Evolutionary conservation across 805 yeast genomes (phyloP), one percentile per base, ranked within the genome.

Genomic region (Metschnikowia noctiluminum): DNA sequence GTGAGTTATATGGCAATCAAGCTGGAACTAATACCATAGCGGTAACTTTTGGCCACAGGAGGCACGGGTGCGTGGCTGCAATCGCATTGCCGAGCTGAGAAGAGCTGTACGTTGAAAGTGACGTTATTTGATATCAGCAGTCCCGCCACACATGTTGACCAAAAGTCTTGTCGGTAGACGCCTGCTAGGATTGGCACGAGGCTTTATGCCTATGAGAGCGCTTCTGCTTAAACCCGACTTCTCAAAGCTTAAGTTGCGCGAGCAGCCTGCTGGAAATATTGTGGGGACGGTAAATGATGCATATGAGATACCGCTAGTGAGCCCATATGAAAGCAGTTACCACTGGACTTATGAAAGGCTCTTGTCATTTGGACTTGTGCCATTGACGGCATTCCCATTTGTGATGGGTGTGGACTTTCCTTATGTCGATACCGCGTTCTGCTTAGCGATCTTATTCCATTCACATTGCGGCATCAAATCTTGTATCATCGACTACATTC

Each of bases 211-310:
- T 0, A 27, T 38, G 15, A 42, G 64, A 37, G 15, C 42, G 11
- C 52, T 62, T 30, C 59, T 61, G 49, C 55, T 63, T 44, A 69
- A 64, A 45, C 78, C 78, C 67, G 77, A 65, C 70, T 79, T 67
- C 57, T 81, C 69, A 39, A 69, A 65, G 48, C 67, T 62, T 44
- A 82, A 81, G 56, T 73, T 78, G 41, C 80, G 82, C 51, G 84
- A 85, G 49, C 95, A 88, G 69, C 92, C 95, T 34, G 88, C 97
- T 39, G 98, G 97, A 35, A 77, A 86, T 65, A 84, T 92, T 49
- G 84, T 84, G 41, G 98, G 97, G n/a, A 82, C 91, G 7, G 96
- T 91, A 42, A 94, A 92, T 68, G 98, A 94, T 53, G 90, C 98
- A 13, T 86, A 77, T 60, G 70, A 73, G 32, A 71, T 81, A 13